Evolutionary conservation across 805 yeast species (phyloP), one percentile per base, ranked within the genome.

Genomic region (Wickerhamomyces mucosus): DNA sequence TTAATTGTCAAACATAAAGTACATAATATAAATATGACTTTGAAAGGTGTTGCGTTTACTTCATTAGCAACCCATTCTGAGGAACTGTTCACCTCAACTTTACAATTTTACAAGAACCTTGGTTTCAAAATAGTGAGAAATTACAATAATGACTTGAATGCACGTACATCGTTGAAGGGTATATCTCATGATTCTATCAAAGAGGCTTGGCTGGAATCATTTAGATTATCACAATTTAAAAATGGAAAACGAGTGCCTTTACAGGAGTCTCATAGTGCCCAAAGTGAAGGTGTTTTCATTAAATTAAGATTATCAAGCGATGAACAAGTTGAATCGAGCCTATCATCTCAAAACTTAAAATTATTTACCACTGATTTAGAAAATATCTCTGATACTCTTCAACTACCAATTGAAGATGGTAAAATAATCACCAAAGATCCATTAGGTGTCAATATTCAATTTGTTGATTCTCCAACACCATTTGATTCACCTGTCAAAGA

Each of bases 181-280:
- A 60, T 80, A 28, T 69, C 84, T 7, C 63, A 61, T 35, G 84
- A 78, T 40, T 78, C 88, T 1, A 47, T 77, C 30, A 69, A 64
- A 40, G 94, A 81, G 54, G 55, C 72, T 18, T 81, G 94, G 94
- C 51, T 81, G 28, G 82, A 78, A 51, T 59, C 75, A 15, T 78
- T 74, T 51, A 84, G 82, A 15, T 58, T 51, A 67, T 72, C 58
- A 62, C 84, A 33, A 51, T 72, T 45, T 57, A 69, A 53, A 38
- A 63, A 42, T 63, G 88, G 86, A 35, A 75, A 40, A 72, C 72
- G 65, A 53, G 70, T 43, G 59, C 78, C 63, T 18, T 56, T 59
- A 25, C 74, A 69, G 56, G 67, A 62, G 38, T 36, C 50, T 6
- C 51, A 58, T 37, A 53, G 57, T 34, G 33, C 50, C 21, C 65